Evolutionary conservation across 306 rosid genomes (phyloP), one percentile per base, ranked within the genome.

Genomic region (Dryas alaskensis): DNA sequence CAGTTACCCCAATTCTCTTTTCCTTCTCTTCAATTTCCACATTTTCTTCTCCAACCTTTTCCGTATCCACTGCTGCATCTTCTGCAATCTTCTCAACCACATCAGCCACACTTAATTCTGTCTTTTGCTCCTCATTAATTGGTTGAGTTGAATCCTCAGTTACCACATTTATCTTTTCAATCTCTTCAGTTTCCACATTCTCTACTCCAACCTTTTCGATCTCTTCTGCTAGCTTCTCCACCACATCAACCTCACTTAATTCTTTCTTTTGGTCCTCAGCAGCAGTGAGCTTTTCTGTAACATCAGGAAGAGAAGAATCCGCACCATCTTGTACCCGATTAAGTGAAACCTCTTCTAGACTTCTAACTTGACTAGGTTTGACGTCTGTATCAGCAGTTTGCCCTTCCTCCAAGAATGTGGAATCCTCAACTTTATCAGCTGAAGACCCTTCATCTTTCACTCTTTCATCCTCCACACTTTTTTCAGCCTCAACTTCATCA

Each of bases 191-290:
- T 72, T 76, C 65, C 73, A 16, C 61, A 7, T 10, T 40, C 19
- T 69, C n/a, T 62, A 73, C 75, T 53, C 19, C 63, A 17, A 62
- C 51, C 52, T 64, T 40, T 62, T 40, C 48, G 16, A 19, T 62
- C 27, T 62, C 82, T 31, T 81, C 72, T 64, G 55, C 14, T 57
- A 67, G 60, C 73, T 7, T 70, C 71, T 82, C 78, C 52, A 52
- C 75, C 48, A 25, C 77, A 60, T 79, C 64, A 17, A 76, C 80
- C 8, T 42, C 37, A 81, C 49, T 75, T 67, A 78, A 27, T 60
- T 82, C 76, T 70, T 83, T 81, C 78, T 81, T 78, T 60, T 52
- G 65, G 16, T 77, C 85, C 54, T 73, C 84, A 75, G 50, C 80
- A 75, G 50, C 80, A 45, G 65, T 73, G 52, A 69, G 27, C 67